Base-by-base conservation (phyloP, 2,329 filamentous ascomycete genomes). In the Achaetomium macrosporum region DNA sequence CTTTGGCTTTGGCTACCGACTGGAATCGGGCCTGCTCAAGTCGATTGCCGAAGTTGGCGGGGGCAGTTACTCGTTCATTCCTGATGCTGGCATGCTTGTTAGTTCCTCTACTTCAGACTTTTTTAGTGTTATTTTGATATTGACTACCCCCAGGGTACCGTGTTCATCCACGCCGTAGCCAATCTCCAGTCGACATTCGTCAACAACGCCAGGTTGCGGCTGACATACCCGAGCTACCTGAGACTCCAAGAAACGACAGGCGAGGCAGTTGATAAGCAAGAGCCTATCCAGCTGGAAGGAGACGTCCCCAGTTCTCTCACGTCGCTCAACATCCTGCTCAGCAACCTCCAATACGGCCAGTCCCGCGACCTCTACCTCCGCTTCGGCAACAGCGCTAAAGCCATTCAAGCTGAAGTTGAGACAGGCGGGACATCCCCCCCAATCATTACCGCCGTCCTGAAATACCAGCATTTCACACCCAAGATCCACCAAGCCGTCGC, bases 11-110 rank as follows among this genome's bases (percentile, higher is more conserved):
- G 77, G 77, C 5, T 77, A 78, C 56, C 43, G 59, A 1, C 65
- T 80, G 33, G 62, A 65, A 6, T 79, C 81, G 0, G 77, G 76
- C 0, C 66, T 84, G 16, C 69, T 85, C 50, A 81, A 82, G 65
- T 79, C 79, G 2, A 79, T 85, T 43, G 75, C 81, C 1, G 80
- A 84, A 59, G 67, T 77, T 44, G 75, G 77, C 0, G 69, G 73
- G 2, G 82, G 82, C 1, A 80, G 75, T 62, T 85, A 81, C 53
- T 69, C 78, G 9, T 84, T 83, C 57, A 84, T 84, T 16, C 77
- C 80, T 0, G 81, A 84, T 50, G 74, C 78, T 0, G 77, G 79
- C 54, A 83, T 84, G 79, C 78, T 84, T 54, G 71, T 73, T 57
- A 52, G 69, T 57, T 12, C 29, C 13, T 47, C 16, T 12, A 36